Conservation (phyloP, 176 grass and related monocot genomes). For the Dendrocalamus sinicus region DNA sequence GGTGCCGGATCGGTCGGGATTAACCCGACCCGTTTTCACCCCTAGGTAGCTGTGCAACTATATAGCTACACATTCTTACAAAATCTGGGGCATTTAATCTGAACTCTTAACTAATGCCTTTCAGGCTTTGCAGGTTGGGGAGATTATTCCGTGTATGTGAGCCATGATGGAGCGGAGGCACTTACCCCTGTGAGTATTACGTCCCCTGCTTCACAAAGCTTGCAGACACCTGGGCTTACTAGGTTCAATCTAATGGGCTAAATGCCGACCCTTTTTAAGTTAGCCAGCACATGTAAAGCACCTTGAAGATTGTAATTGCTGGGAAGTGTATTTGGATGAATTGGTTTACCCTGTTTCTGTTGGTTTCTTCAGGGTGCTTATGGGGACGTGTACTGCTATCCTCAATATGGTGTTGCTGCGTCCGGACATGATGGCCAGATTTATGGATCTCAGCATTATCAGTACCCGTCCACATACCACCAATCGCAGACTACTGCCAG, state of each 20-base stretch:
- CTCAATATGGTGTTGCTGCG: slow-evolving; percentile 53
- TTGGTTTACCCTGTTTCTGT: slow-evolving; percentile 22
- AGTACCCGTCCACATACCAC: slow-evolving; percentile 52
- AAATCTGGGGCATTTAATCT: not conserved
- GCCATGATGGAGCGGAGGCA: slow-evolving; percentile 50
- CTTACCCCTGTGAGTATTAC: slow-evolving; percentile 51
- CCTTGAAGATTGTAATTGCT: not conserved
- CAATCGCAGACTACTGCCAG: slow-evolving; percentile 46
- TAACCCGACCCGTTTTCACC: too few relatives aligned
- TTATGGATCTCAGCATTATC: slow-evolving; percentile 69
- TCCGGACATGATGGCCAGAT: slow-evolving; percentile 62
- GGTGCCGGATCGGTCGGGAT: too few relatives aligned
- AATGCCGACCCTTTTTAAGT: not conserved
- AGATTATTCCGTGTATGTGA: slow-evolving; percentile 49
- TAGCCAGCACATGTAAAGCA: not conserved
- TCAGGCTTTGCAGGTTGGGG: slow-evolving; percentile 51
- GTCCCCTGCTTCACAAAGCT: not conserved
- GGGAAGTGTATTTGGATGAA: slow-evolving; percentile 6
- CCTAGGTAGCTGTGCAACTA: not conserved
- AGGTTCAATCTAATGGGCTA: not conserved
- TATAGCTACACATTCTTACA: not conserved
- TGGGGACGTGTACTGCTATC: slow-evolving; percentile 79
- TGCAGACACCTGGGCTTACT: not conserved
- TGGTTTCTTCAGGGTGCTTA: slow-evolving; percentile 64
- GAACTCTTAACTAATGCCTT: not conserved